Conservation (phyloP, 441 rosid species). For the Aleurites moluccanus region DNA sequence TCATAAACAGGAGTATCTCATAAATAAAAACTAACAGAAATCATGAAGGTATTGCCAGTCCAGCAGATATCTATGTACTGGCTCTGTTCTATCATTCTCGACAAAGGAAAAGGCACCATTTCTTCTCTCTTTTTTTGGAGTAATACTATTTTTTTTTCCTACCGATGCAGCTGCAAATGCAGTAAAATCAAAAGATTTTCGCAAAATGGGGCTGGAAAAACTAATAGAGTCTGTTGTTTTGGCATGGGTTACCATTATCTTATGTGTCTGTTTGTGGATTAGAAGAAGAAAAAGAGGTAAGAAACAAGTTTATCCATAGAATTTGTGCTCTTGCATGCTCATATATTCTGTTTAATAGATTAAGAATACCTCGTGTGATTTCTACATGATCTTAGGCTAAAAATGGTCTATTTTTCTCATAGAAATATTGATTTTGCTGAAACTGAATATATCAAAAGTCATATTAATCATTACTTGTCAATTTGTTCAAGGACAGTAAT, state of each 20-base stretch:
- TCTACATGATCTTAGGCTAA: background rate
- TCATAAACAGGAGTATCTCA: too few relatives aligned
- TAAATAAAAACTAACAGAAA: too few relatives aligned
- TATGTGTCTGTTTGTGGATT: conserved; percentile 1
- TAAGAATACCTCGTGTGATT: too few relatives aligned
- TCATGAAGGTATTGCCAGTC: too few relatives aligned
- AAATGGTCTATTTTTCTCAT: background rate
- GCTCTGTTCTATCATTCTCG: too few relatives aligned
- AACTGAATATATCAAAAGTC: background rate
- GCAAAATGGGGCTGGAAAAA: background rate
- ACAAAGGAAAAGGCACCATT: too few relatives aligned
- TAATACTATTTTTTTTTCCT: background rate
- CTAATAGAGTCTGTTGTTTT: conserved; percentile 7
- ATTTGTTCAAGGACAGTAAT: conserved; percentile 5
- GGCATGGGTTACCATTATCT: conserved; percentile 4
- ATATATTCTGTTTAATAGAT: background rate
- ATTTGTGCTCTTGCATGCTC: too few relatives aligned
- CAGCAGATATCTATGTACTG: too few relatives aligned
- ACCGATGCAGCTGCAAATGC: conserved; percentile 3
- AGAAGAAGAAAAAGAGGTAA: background rate
- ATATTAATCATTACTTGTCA: background rate
- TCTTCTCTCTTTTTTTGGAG: too few relatives aligned
- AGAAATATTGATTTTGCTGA: background rate
- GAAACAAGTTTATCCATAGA: background rate
- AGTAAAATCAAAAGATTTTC: background rate